Percentiles rank a stretch among this genome's conserved stretches.
Evolutionary conservation across 1,284 basidiomycete species (phyloP).

Genomic region (Rhizopogon parksii): DNA sequence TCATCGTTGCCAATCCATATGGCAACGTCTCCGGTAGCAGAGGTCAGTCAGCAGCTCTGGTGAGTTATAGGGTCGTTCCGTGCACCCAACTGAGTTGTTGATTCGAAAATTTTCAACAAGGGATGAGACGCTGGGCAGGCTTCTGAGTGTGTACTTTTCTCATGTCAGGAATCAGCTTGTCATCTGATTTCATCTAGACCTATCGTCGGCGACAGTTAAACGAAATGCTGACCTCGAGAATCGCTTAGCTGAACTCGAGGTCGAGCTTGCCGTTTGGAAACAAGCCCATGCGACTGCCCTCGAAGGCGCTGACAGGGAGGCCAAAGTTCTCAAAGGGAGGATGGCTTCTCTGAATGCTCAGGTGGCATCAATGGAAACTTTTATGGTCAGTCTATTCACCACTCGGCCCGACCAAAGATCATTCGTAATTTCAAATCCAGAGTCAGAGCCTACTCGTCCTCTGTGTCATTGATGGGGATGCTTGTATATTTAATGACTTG

Average conservation of each 20-base stretch:
- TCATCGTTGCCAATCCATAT: slow-evolving; percentile 35
- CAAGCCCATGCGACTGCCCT: slow-evolving; percentile 54
- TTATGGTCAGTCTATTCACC: slow-evolving; percentile 38
- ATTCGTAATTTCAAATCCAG: slow-evolving; percentile 28
- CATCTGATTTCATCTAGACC: slow-evolving; percentile 34
- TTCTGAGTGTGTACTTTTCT: slow-evolving; percentile 41
- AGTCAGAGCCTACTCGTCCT: slow-evolving; percentile 59
- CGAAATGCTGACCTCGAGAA: slow-evolving; percentile 56
- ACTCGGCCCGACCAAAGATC: background rate
- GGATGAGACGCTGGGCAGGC: slow-evolving; percentile 56
- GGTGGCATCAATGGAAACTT: slow-evolving; percentile 46
- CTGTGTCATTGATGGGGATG: slow-evolving; percentile 68
- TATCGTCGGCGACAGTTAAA: slow-evolving; percentile 55
- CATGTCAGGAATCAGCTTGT: slow-evolving; percentile 3
- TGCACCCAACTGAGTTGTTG: slow-evolving; percentile 14
- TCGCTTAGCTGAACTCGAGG: slow-evolving; percentile 58
- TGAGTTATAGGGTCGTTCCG: slow-evolving; percentile 26
- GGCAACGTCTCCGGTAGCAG: slow-evolving; percentile 48
- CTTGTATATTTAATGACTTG: slow-evolving; percentile 54
- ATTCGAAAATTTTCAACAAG: slow-evolving; percentile 33
- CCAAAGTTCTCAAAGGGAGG: slow-evolving; percentile 57
- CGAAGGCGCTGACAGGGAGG: slow-evolving; percentile 53
- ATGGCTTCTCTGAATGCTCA: slow-evolving; percentile 54
- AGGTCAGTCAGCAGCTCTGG: slow-evolving; percentile 57
- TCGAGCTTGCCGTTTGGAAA: slow-evolving; percentile 64